Percentiles rank a stretch among this genome's conserved stretches.
phyloP scores from a whole-genome alignment of 1,139 yeast genomes.

The Candida gigantensis region DNA sequence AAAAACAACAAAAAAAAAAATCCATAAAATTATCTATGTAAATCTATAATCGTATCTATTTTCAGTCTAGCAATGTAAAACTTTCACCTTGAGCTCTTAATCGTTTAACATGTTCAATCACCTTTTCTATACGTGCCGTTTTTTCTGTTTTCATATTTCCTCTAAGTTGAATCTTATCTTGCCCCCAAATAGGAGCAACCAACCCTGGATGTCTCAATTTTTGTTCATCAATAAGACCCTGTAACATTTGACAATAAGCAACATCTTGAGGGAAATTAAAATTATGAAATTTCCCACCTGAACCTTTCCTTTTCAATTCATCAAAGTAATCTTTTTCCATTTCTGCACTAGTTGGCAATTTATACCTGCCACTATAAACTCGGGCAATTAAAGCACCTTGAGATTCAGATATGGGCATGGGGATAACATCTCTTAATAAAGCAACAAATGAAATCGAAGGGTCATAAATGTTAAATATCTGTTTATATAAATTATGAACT shows the following conservation, averaged over 20 bases:
- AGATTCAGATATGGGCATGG: constrained; percentile 50
- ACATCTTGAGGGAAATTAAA: constrained; percentile 32
- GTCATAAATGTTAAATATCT: constrained; percentile 46
- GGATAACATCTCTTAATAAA: constrained; percentile 42
- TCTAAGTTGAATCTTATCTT: constrained; percentile 19
- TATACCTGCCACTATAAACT: constrained; percentile 39
- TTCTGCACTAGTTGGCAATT: constrained; percentile 33
- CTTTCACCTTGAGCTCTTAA: constrained; percentile 22
- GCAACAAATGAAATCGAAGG: constrained; percentile 44
- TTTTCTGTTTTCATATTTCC: constrained; percentile 21
- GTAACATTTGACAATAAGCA: constrained; percentile 29
- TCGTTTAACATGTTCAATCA: constrained; percentile 21
- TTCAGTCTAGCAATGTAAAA: constrained; percentile 9
- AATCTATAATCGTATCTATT: background rate
- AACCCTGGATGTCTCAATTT: constrained; percentile 22
- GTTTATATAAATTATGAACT: constrained; percentile 39
- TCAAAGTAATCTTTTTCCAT: constrained; percentile 27
- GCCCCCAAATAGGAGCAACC: constrained; percentile 29
- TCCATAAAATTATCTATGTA: background rate
- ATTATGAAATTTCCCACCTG: constrained; percentile 28
- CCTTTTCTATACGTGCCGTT: constrained; percentile 19
- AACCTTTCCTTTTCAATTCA: constrained; percentile 25
- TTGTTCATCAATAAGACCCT: constrained; percentile 21
- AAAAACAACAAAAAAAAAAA: background rate
- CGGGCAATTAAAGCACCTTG: constrained; percentile 49